Percentiles rank a stretch among this genome's conserved stretches.
phyloP scores from a whole-genome alignment of 139 green algal genomes.

The Zygnema cylindricum region DNA sequence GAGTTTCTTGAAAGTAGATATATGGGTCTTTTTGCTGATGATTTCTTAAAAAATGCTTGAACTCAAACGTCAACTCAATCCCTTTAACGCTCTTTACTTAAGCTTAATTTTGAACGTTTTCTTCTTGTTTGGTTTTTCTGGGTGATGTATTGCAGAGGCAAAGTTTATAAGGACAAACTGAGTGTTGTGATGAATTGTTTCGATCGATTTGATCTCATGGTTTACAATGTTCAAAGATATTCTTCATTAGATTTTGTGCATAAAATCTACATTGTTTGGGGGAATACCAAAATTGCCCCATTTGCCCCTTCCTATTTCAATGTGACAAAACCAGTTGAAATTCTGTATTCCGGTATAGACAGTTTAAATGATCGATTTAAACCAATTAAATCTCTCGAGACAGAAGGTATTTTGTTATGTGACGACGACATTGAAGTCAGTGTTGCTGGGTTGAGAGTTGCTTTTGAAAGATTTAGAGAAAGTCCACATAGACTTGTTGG shows the following conservation, averaged over 20 bases:
- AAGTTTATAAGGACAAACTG: background rate
- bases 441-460: constrained; percentile 2
- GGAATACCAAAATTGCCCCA: constrained; percentile 37
- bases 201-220: constrained; percentile 26
- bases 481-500: constrained; percentile 44
- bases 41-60: background rate
- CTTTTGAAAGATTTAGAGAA: constrained; percentile 36
- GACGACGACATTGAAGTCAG: constrained; percentile 47
- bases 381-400: constrained; percentile 30
- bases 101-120: too few relatives aligned
- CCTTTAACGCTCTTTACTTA: background rate
- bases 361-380: constrained; percentile 42
- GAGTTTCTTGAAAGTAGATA: background rate
- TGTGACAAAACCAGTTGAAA: constrained; percentile 34
- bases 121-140: too few relatives aligned
- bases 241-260: constrained; percentile 26
- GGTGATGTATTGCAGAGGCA: background rate
- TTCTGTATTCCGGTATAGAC: constrained; percentile 43
- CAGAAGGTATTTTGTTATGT: constrained; percentile 39
- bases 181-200: constrained; percentile 44
- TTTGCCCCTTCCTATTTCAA: constrained; percentile 5
- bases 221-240: constrained; percentile 9
- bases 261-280: constrained; percentile 57
- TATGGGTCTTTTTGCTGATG: background rate
- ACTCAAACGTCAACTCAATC: background rate